phyloP scores from a whole-genome alignment of 2,329 filamentous ascomycete genomes.

The Tolypocladium paradoxum region DNA sequence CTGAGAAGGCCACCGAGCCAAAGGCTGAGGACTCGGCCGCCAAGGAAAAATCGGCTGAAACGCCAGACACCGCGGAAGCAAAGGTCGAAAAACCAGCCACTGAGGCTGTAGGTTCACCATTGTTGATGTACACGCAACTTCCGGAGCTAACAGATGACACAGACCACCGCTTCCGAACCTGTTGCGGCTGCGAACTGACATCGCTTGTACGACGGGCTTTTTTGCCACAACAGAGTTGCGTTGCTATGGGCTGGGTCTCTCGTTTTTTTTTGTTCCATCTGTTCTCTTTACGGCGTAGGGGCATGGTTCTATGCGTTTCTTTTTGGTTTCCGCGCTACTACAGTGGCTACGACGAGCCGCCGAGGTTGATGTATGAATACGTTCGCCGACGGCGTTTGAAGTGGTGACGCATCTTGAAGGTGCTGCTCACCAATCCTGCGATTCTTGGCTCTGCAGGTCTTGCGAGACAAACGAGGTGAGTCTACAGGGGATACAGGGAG shows the following conservation, averaged over 20 bases:
- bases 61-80: neutral
- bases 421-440: neutral
- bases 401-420: neutral
- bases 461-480: neutral
- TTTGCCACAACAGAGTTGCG: neutral
- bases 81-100: neutral
- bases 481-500: neutral
- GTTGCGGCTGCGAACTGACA: neutral
- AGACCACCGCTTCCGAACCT: neutral
- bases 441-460: neutral
- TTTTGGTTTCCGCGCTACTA: slow-evolving; percentile 11
- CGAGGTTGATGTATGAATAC: slow-evolving; percentile 16
- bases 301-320: slow-evolving; percentile 7
- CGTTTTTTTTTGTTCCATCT: neutral
- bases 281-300: slow-evolving; percentile 15
- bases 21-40: slow-evolving; percentile 12
- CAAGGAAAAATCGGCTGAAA: slow-evolving; percentile 12
- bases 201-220: neutral
- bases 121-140: neutral
- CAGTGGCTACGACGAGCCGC: slow-evolving; percentile 12
- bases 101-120: neutral
- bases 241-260: neutral
- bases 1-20: slow-evolving; percentile 2
- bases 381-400: slow-evolving; percentile 7
- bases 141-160: neutral